Evolutionary conservation across 192 early-diverging fungal genomes (phyloP), one percentile per base, ranked within the genome.

Genomic region (Podila horticola): DNA sequence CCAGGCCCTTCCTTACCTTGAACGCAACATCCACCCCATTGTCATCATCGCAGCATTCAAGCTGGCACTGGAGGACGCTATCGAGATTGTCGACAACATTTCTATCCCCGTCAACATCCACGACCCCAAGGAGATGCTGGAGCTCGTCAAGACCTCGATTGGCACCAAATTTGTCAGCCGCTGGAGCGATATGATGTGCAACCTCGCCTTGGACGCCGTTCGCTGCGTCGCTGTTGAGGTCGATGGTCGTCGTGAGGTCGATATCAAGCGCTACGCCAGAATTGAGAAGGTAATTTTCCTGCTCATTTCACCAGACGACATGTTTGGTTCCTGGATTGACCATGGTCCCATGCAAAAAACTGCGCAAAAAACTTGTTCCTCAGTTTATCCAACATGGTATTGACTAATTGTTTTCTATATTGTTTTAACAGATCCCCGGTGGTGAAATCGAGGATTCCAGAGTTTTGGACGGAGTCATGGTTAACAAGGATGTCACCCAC

Each of bases 401-500:
- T 41, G 12, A 41, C 38, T 41, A 41, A 2, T 11, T 41, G 38
- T 15, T 33, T 51, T 22, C 24, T 79, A 17, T 66, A 33, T 7
- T 41, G 15, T 74, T 58, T 49, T 41, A 36, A 63, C 69, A 94
- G 92, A 92, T 99, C 70, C 98, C 98, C 31, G 98, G 98, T 71
- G 98, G 97, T 65, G 95, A 97, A 87, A 97, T 99, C 73, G 97
- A 98, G 71, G 93, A 98, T 64, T 97, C 92, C 59, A 87, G 90
- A 65, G 97, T 99, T 36, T 89, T 99, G 83, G 95, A 98, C 76
- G 98, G 98, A 67, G 88, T 99, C 69, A 98, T 99, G 94, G 67
- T 99, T 81, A 98, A 97, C 93, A 99, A 99, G 91, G 98, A 99
- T 86, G 96, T 99, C 20, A 98, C 97, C 30, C 98, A 99, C 84